Evolutionary conservation across 495 filamentous ascomycete genomes (phyloP).

Genomic region (Penicillium cosmopolitanum): DNA sequence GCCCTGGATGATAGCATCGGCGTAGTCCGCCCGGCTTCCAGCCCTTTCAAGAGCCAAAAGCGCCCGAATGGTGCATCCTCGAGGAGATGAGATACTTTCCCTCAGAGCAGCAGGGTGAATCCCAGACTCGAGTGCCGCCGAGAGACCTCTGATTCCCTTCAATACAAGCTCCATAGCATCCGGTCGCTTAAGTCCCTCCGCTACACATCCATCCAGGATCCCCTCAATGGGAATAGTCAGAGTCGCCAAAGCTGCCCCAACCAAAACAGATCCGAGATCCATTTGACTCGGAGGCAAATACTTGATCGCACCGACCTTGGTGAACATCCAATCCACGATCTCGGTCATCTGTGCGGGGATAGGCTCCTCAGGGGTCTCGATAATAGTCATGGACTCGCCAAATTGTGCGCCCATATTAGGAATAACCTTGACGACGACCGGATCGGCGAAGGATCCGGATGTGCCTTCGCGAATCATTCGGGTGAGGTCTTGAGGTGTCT

Average conservation of each 20-base stretch:
- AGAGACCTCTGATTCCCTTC: slow-evolving; percentile 37
- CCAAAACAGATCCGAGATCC: slow-evolving; percentile 36
- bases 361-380: slow-evolving; percentile 25
- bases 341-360: slow-evolving; percentile 19
- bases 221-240: slow-evolving; percentile 42
- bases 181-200: slow-evolving; percentile 36
- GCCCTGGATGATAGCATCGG: slow-evolving; percentile 29
- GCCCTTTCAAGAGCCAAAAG: slow-evolving; percentile 37
- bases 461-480: slow-evolving; percentile 54
- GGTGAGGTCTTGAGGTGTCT: slow-evolving; percentile 66
- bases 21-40: slow-evolving; percentile 31
- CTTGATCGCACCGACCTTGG: slow-evolving; percentile 37
- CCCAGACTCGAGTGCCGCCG: slow-evolving; percentile 35
- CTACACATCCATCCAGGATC: slow-evolving; percentile 44
- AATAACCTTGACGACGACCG: slow-evolving; percentile 37
- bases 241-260: slow-evolving; percentile 36
- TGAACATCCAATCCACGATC: slow-evolving; percentile 31
- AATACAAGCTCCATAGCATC: slow-evolving; percentile 42
- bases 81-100: slow-evolving; percentile 43
- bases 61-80: slow-evolving; percentile 42
- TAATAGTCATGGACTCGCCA: slow-evolving; percentile 39
- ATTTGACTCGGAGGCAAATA: slow-evolving; percentile 31
- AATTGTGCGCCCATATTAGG: slow-evolving; percentile 42
- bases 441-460: neutral
- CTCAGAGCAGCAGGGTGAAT: slow-evolving; percentile 37